Evolutionary conservation across 768 basidiomycete species (phyloP).

Genomic region (Sutorius australiensis): DNA sequence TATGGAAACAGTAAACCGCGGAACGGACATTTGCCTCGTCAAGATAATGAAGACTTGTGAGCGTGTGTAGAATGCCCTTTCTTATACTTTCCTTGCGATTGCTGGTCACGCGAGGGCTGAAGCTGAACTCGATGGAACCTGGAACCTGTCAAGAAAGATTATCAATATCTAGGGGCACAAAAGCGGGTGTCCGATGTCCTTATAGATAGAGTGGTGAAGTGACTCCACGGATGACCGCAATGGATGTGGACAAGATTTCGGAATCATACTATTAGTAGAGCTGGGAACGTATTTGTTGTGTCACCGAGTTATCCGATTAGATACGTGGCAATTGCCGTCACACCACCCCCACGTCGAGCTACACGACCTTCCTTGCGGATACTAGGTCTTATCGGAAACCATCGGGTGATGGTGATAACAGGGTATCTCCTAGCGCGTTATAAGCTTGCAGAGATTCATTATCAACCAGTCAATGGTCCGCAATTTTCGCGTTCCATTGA

Average conservation of each 20-base stretch:
- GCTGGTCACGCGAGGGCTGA: not conserved
- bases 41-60: not conserved
- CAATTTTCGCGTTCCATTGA: not conserved
- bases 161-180: not conserved
- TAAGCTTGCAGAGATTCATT: not conserved
- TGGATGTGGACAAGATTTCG: conserved; percentile 8
- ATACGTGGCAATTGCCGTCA: conserved; percentile 15
- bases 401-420: not conserved
- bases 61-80: not conserved
- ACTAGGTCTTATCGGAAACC: not conserved
- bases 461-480: not conserved
- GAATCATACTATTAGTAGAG: conserved; percentile 6
- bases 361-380: not conserved
- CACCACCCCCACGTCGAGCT: not conserved
- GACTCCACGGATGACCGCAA: conserved; percentile 5
- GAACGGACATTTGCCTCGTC: conserved; percentile 13
- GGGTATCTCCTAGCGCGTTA: not conserved
- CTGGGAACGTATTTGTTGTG: not conserved
- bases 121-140: not conserved
- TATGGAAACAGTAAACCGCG: conserved; percentile 38
- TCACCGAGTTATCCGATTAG: not conserved
- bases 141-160: conserved; percentile 2
- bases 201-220: conserved; percentile 1
- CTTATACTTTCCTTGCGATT: not conserved
- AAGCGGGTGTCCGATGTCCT: not conserved